A percentile compares a stretch with the other conserved stretches of the same genome.
Evolutionary conservation across 805 yeast genomes (phyloP).

Genomic region (Nakazawaea populi): DNA sequence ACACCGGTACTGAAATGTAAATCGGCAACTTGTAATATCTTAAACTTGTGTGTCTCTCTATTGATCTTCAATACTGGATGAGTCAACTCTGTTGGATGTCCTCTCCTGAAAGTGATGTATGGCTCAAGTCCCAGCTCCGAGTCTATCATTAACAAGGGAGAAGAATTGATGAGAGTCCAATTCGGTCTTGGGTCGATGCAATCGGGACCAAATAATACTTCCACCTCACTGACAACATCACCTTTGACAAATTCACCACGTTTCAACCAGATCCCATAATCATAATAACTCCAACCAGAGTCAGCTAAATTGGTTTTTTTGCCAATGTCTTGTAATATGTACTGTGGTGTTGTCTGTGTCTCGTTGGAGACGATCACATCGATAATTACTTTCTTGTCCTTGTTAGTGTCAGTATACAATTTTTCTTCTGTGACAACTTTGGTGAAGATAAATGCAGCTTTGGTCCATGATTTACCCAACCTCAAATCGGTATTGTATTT

Average conservation of each 20-base stretch:
- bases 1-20: slow-evolving; percentile 82
- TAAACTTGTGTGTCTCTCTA: slow-evolving; percentile 46
- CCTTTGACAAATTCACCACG: slow-evolving; percentile 31
- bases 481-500: slow-evolving; percentile 41
- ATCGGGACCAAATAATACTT: slow-evolving; percentile 66
- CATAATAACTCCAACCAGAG: slow-evolving; percentile 41
- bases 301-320: slow-evolving; percentile 24
- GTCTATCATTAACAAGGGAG: slow-evolving; percentile 15
- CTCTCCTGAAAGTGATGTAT: slow-evolving; percentile 11
- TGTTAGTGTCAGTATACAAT: slow-evolving; percentile 4
- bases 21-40: slow-evolving; percentile 86
- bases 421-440: slow-evolving; percentile 13
- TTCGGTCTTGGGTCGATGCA: slow-evolving; percentile 73
- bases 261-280: slow-evolving; percentile 56
- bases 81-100: slow-evolving; percentile 12
- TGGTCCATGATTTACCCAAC: slow-evolving; percentile 38
- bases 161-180: slow-evolving; percentile 41
- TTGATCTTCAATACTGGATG: slow-evolving; percentile 29
- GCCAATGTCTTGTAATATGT: slow-evolving; percentile 18
- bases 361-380: slow-evolving; percentile 33
- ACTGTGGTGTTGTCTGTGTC: slow-evolving; percentile 28
- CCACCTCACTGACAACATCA: slow-evolving; percentile 49
- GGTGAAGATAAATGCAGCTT: slow-evolving; percentile 31
- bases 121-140: slow-evolving; percentile 7
- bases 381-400: slow-evolving; percentile 27